Percentiles rank a stretch among this genome's conserved stretches.
Evolutionary conservation across 768 basidiomycete species (phyloP).

Genomic region (Suillus weaverae): DNA sequence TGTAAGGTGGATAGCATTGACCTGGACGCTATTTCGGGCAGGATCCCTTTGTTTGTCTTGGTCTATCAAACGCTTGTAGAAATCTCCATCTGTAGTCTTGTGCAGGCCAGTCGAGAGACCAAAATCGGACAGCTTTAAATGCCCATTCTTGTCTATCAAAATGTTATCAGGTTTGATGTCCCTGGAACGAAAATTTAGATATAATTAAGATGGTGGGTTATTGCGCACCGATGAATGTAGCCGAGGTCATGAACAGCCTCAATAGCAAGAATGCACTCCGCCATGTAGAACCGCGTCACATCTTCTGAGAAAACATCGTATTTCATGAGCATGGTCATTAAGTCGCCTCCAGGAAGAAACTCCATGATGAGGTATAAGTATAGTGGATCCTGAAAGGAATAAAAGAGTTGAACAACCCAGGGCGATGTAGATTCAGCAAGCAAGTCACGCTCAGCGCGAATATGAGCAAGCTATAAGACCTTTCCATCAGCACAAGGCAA

Average conservation of each 20-base stretch:
- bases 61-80: slow-evolving; percentile 90
- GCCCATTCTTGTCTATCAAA: slow-evolving; percentile 94
- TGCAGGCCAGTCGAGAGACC: slow-evolving; percentile 97
- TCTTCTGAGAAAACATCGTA: slow-evolving; percentile 99
- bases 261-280: slow-evolving; percentile 96
- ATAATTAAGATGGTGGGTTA: not conserved
- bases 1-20: slow-evolving; percentile 95
- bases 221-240: slow-evolving; percentile 90
- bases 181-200: slow-evolving; percentile 40
- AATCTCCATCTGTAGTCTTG: slow-evolving; percentile 91
- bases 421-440: slow-evolving; percentile 94
- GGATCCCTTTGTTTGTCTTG: slow-evolving; percentile 62
- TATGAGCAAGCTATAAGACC: slow-evolving; percentile 80
- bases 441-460: slow-evolving; percentile 95
- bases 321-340: slow-evolving; percentile 99
- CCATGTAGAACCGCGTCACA: slow-evolving; percentile 98
- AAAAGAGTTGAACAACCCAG: slow-evolving; percentile 98
- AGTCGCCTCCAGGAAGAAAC: slow-evolving; percentile 88
- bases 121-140: slow-evolving; percentile 97
- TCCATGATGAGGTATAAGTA: slow-evolving; percentile 99
- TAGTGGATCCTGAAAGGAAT: slow-evolving; percentile 95
- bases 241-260: slow-evolving; percentile 99
- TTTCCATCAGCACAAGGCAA: slow-evolving; percentile 8
- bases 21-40: slow-evolving; percentile 93
- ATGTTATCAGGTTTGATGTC: slow-evolving; percentile 99